Evolutionary conservation across 495 filamentous ascomycete genomes (phyloP).

Genomic region (Lasiosphaeris hirsuta): DNA sequence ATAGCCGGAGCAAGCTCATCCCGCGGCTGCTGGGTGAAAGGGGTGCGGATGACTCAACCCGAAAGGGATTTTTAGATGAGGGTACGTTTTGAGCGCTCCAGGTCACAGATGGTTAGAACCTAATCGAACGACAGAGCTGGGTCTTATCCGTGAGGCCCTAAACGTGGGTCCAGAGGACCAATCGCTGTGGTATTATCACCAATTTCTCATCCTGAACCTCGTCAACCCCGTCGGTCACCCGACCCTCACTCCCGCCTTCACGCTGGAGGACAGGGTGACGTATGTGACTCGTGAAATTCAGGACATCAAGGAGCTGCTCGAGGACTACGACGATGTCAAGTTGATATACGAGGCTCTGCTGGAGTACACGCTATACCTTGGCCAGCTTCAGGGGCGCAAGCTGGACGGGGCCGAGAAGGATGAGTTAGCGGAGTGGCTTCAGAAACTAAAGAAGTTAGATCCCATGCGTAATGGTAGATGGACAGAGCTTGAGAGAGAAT

Average conservation of each 20-base stretch:
- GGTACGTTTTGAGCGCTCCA: slow-evolving; percentile 44
- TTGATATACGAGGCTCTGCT: slow-evolving; percentile 78
- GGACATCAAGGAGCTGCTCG: slow-evolving; percentile 66
- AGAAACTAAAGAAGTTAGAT: slow-evolving; percentile 62
- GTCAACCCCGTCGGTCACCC: slow-evolving; percentile 36
- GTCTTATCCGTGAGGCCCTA: slow-evolving; percentile 69
- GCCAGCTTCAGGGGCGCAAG: slow-evolving; percentile 37
- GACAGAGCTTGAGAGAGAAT: slow-evolving; percentile 56
- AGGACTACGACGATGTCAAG: slow-evolving; percentile 71
- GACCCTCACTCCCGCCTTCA: slow-evolving; percentile 63
- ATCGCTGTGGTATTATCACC: slow-evolving; percentile 94
- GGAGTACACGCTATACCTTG: slow-evolving; percentile 54
- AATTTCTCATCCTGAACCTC: slow-evolving; percentile 67
- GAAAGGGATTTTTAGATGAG: slow-evolving; percentile 67
- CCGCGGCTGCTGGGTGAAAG: slow-evolving; percentile 68
- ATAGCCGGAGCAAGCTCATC: slow-evolving; percentile 80
- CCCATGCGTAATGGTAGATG: slow-evolving; percentile 67
- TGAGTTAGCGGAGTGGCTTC: slow-evolving; percentile 58
- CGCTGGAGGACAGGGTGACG: slow-evolving; percentile 55
- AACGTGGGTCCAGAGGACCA: slow-evolving; percentile 87
- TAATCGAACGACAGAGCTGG: slow-evolving; percentile 53
- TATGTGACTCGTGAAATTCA: slow-evolving; percentile 69
- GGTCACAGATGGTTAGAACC: not conserved
- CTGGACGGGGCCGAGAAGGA: slow-evolving; percentile 38
- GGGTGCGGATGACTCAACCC: slow-evolving; percentile 55